Percentiles rank a stretch among this genome's conserved stretches.
Conservation (phyloP, 495 filamentous ascomycete species). For the Penicillium egyptiacum region DNA sequence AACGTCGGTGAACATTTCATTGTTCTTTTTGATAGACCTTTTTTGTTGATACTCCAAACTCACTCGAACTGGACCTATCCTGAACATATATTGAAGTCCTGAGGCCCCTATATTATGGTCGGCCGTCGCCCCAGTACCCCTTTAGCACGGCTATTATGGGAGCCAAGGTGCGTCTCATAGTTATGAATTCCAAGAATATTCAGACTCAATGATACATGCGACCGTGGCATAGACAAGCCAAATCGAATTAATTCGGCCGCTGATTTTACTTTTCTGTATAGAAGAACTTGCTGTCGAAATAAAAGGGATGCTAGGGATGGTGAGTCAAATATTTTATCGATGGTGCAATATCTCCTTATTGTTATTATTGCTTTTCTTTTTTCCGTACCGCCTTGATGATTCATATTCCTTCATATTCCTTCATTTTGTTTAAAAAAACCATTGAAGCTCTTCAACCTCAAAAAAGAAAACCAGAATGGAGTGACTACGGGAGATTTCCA, state of each 20-base stretch:
- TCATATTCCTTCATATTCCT: slow-evolving; percentile 13
- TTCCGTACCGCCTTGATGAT: slow-evolving; percentile 28
- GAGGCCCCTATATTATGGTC: slow-evolving; percentile 13
- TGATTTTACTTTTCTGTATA: slow-evolving; percentile 3
- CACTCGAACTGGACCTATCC: neutral
- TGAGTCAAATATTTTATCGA: slow-evolving; percentile 34
- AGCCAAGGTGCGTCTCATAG: slow-evolving; percentile 34
- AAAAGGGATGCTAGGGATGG: slow-evolving; percentile 28
- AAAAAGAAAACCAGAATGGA: neutral
- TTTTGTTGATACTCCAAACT: neutral
- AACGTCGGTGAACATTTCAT: slow-evolving; percentile 3
- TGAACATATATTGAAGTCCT: neutral
- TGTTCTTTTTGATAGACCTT: neutral
- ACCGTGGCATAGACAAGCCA: slow-evolving; percentile 7
- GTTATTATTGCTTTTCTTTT: slow-evolving; percentile 7
- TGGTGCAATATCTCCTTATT: slow-evolving; percentile 28
- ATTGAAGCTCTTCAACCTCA: neutral
- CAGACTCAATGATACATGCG: slow-evolving; percentile 11
- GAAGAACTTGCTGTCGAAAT: slow-evolving; percentile 23
- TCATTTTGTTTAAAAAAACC: neutral
- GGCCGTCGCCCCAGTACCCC: slow-evolving; percentile 18
- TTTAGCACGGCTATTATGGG: slow-evolving; percentile 39
- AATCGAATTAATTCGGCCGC: neutral
- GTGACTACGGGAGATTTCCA: neutral
- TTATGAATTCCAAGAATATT: neutral